Base-by-base conservation (phyloP, 352 stramenopile genomes). In the Pythium aquatile region DNA sequence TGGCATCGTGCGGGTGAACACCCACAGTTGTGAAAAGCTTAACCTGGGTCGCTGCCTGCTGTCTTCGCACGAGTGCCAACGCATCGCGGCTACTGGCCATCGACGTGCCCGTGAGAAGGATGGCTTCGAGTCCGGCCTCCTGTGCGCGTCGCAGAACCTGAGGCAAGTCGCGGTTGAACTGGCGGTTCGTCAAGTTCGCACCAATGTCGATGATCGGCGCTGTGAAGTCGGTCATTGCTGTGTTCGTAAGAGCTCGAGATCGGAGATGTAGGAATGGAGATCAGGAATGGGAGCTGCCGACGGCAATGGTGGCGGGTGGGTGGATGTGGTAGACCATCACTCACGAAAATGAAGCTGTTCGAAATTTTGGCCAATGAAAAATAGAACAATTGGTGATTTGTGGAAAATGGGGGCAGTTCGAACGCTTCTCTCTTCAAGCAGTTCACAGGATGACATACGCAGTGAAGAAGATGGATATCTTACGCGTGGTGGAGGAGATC, bases 1-100 rank as follows among this genome's bases (percentile, higher is more conserved):
- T 87, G 60, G 89, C 95, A 61, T 97, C 82, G 30, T 97, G 97
- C 2, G 97, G 97, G 75, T 99, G 97, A 28, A 99, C 77, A 8
- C 96, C 97, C 16, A 98, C 90, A 7, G 96, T 98, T 48, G 83
- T 75, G 48, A 87, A 91, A 17, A 98, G 79, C 29, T 83, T 71
- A 14, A 61, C 64, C 14, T 42, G 69, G 8, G 62, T 66, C 11
- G 49, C 61, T 7, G 49, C 20, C 16, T 71, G 28, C 17, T 73
- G 58, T 3, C 60, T 66, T 10, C 47, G 69, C 2, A 79, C 74
- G 20, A 88, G 57, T 33, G 71, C 66, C 13, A 93, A 53, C 28
- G 78, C 79, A 9, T 77, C 66, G 17, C 63, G 58, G 51, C 74
- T 87, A 37, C 68, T 58, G 52, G 61, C 55, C 40, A 85, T 58